Evolutionary conservation across 129 eudicot species (phyloP), one percentile per base, ranked within the genome.

Genomic region (Artemisia tridentata): DNA sequence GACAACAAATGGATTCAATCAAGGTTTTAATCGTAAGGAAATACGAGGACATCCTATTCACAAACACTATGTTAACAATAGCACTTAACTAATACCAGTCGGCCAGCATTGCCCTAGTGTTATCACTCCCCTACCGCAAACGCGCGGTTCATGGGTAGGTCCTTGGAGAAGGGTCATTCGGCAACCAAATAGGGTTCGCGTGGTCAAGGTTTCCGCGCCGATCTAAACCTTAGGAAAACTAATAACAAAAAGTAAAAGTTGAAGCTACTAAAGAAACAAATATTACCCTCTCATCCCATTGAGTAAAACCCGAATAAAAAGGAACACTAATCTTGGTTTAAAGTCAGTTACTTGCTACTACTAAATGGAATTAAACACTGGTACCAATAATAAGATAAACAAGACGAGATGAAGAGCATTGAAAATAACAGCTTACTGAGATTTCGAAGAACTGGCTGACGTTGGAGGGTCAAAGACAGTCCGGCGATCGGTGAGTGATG

Each of bases 381-480:
- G 7, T 38, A 17, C 5, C 13, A 25, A 71, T 15, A 41, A 54
- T 9, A 4, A 58, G 15, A 20, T 3, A 56, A 48, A 19, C 11
- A 7, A 57, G 3, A 25, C 18, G 46, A 21, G 67, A 43, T 3
- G 9, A 60, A 60, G 13, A 21, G 4, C 5, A 7, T 9, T 1
- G 7, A 16, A 60, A 51, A 38, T 38, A 72, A 29, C 3, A 72
- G 38, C 78, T 63, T 75, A 75, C 79, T 43, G 72, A 5, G 47
- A 55, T 20, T 63, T 63, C 38, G 11, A 12, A 60, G 8, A 9
- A 1, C 47, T 17, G 31, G 16, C 31, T 27, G 31, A 27, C 31
- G 34, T 0, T 29, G 34, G 34, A 3, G 34, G 34, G 34, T 29
- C 6, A 25, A 27, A 60, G 47, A 61, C 15, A 5, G 14, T 43